A percentile compares a stretch with the other conserved stretches of the same genome.
Evolutionary conservation across 2,329 filamentous ascomycete genomes (phyloP).

Genomic region (Didymosphaeria variabile): DNA sequence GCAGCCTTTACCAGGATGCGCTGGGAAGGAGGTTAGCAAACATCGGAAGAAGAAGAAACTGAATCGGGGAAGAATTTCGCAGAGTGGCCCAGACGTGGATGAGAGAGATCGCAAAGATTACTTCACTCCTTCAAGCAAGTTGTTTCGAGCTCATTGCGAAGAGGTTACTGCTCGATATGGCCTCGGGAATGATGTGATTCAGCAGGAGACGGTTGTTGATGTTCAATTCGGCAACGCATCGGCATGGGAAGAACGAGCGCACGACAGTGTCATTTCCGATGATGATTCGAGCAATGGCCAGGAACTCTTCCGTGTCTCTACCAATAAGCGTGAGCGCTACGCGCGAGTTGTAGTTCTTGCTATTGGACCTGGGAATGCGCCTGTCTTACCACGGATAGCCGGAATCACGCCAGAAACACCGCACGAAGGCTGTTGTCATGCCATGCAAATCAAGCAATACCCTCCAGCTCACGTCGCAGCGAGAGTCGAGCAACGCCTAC

Average conservation of each 20-base stretch:
- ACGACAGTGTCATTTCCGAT: conserved; percentile 31
- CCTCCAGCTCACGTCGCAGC: conserved; percentile 62
- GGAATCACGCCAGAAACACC: conserved; percentile 42
- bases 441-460: conserved; percentile 68
- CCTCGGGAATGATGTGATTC: conserved; percentile 65
- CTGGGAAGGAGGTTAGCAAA: conserved; percentile 82
- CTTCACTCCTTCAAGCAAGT: conserved; percentile 50
- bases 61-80: conserved; percentile 49
- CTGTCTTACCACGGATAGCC: conserved; percentile 57
- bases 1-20: conserved; percentile 75
- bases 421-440: conserved; percentile 68
- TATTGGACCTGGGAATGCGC: conserved; percentile 71
- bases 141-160: conserved; percentile 55
- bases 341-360: conserved; percentile 73
- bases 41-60: conserved; percentile 74
- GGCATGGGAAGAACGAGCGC: conserved; percentile 26
- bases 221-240: conserved; percentile 66
- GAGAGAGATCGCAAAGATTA: conserved; percentile 60
- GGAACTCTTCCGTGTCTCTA: conserved; percentile 72
- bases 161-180: conserved; percentile 52
- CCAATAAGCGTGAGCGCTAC: conserved; percentile 63
- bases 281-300: conserved; percentile 44
- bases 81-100: conserved; percentile 50
- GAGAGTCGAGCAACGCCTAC: conserved; percentile 58
- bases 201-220: conserved; percentile 67